Conservation (phyloP, 2,329 filamentous ascomycete genomes). For the Colletotrichum noveboracense region DNA sequence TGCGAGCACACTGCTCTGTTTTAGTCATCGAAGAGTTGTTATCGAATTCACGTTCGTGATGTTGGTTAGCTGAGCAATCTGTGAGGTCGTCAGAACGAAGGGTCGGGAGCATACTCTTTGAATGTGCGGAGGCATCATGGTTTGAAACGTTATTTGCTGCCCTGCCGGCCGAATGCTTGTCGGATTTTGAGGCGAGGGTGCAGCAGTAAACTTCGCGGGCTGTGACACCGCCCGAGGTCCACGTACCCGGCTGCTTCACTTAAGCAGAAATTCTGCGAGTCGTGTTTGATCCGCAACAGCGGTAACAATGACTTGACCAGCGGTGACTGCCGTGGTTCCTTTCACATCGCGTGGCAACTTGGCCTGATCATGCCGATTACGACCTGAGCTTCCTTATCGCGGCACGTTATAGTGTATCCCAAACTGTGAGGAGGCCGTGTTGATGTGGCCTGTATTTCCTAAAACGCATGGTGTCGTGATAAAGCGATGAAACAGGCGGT, state of each 20-base stretch:
- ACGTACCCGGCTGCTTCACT: neutral
- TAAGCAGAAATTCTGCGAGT: neutral
- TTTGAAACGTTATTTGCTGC: neutral
- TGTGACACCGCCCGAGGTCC: neutral
- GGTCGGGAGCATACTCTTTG: neutral
- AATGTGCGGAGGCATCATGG: neutral
- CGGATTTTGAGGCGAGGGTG: neutral
- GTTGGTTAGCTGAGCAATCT: neutral
- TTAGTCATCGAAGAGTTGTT: neutral
- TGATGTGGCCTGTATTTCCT: neutral
- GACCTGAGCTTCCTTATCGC: neutral
- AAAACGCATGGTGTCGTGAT: neutral
- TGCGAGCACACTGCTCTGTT: neutral
- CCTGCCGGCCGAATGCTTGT: neutral
- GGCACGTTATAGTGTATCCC: neutral
- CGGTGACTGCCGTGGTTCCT: neutral
- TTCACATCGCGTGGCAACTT: neutral
- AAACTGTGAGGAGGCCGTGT: neutral
- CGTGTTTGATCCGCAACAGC: neutral
- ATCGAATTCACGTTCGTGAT: neutral
- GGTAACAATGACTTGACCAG: neutral
- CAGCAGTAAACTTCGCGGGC: neutral
- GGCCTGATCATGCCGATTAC: neutral
- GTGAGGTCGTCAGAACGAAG: fast-evolving
- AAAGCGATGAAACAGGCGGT: neutral